Base-by-base conservation (phyloP, 768 basidiomycete species). In the Steccherinum ochraceum region DNA sequence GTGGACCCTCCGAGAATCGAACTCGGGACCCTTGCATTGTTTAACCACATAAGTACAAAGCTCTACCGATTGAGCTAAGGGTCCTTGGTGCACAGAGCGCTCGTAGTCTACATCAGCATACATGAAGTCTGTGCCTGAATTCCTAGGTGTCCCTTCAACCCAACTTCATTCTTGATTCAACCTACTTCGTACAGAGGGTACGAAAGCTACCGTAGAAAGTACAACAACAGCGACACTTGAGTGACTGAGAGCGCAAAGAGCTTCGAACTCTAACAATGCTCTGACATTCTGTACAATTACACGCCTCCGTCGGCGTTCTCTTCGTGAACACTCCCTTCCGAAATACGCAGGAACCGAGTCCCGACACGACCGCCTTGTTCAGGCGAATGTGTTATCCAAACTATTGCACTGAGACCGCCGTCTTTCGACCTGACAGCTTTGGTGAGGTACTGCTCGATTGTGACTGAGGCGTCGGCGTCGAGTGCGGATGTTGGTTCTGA, bases 401-500 rank as follows among this genome's bases (percentile, higher is more conserved):
- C 62, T 39, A 91, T 67, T 0, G 89, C 86, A 62, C 88, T 87
- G 48, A 89, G 66, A 26, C 69, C 67, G 19, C 76, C 71, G 35
- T 77, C 67, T 7, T 67, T 49, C 1, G 73, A 70, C 39, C 64
- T 74, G 27, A 93, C 63, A 49, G 83, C 74, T 5, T 72, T 62
- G 3, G 74, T 52, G 12, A 94, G 67, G 43, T 71, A 76, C 42
- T 74, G 67, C 63, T 95, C 93, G 1, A 95, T 87, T 24, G 73
- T 66, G 12, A 70, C 59, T 12, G 83, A 84, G 0, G 84, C 78
- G 25, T 76, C 75, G 13, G 80, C 71, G 64, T 95, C 93, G 50
- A 95, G 72, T 0, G 93, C 93, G 7, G 89, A 92, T 0, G 93
- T 94, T 1, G 93, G 93, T 66, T 95, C 93, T 94, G 56, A 4